These are phyloP conservation scores for Viola odorata DNA, from an alignment of 345 rosid genomes.

Conservation along the genomic window DNA sequence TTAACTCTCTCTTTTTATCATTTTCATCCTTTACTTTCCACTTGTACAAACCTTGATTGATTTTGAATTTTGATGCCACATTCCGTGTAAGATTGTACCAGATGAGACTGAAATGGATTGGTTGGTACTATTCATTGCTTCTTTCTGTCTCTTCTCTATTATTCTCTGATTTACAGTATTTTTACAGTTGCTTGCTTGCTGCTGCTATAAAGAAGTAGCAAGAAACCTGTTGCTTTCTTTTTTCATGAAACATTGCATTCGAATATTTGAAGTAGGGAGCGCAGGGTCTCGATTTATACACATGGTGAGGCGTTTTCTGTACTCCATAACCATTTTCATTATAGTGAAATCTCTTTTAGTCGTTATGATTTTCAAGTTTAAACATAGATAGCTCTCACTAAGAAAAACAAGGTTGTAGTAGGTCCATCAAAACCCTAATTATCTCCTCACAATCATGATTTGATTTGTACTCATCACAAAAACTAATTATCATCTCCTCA, in stretches of 20 bases:
- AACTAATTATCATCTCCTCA: conserved; percentile 16
- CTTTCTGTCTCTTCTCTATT: conserved; percentile 15
- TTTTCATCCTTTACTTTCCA: conserved; percentile 16
- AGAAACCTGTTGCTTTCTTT: neutral
- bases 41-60: conserved; percentile 17
- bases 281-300: too few species aligned
- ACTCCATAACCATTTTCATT: too few species aligned
- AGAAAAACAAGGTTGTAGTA: neutral
- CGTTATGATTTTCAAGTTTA: conserved; percentile 10
- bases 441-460: conserved; percentile 15
- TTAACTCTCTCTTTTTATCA: conserved; percentile 15
- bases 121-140: conserved; percentile 8
- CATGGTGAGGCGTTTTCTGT: too few species aligned
- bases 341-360: neutral
- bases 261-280: neutral
- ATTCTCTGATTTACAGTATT: neutral
- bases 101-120: conserved; percentile 24
- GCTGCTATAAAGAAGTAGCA: conserved; percentile 2
- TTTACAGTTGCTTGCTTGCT: neutral
- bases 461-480: conserved; percentile 16
- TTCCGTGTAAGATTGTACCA: conserved; percentile 9
- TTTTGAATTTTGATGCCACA: conserved; percentile 18
- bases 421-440: conserved; percentile 3
- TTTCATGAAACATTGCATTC: conserved; percentile 1
- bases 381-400: conserved; percentile 6